A percentile compares a stretch with the other conserved stretches of the same genome.
Evolutionary conservation across 345 rosid species (phyloP).

Genomic region (Camelina sativa): DNA sequence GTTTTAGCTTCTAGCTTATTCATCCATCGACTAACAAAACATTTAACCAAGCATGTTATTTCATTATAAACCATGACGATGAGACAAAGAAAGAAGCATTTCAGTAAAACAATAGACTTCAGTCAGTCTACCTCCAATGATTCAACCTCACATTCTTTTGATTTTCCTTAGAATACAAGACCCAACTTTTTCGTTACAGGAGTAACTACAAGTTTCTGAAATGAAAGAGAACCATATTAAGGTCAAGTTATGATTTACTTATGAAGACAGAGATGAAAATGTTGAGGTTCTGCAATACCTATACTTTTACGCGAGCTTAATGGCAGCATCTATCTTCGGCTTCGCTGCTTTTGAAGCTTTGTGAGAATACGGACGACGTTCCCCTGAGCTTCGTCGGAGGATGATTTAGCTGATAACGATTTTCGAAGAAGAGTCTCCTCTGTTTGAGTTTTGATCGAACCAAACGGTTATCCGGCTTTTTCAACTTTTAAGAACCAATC

Average conservation of each 20-base stretch:
- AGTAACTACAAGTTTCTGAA: constrained; percentile 73
- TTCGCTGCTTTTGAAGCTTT: too few relatives aligned
- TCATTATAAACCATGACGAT: background rate
- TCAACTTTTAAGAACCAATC: too few relatives aligned
- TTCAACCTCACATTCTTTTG: constrained; percentile 79
- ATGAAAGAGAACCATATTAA: constrained; percentile 11
- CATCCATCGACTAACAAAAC: constrained; percentile 68
- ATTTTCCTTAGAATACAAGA: constrained; percentile 75
- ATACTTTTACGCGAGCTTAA: too few relatives aligned
- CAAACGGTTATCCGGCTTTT: too few relatives aligned
- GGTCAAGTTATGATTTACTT: too few relatives aligned
- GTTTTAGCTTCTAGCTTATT: too few relatives aligned
- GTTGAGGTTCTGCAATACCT: constrained; percentile 49
- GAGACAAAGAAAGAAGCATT: constrained; percentile 6
- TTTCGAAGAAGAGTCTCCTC: constrained; percentile 58
- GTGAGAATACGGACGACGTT: constrained; percentile 63
- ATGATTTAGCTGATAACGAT: constrained; percentile 57
- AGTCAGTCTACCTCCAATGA: too few relatives aligned
- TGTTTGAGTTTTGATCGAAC: background rate
- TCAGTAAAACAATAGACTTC: background rate
- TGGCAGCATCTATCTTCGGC: too few relatives aligned
- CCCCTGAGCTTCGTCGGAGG: constrained; percentile 73
- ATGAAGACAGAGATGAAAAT: background rate
- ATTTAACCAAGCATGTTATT: background rate
- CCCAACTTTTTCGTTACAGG: constrained; percentile 85